Evolutionary conservation across 2,329 filamentous ascomycete genomes (phyloP).

Genomic region (Venturiaceae sp.): DNA sequence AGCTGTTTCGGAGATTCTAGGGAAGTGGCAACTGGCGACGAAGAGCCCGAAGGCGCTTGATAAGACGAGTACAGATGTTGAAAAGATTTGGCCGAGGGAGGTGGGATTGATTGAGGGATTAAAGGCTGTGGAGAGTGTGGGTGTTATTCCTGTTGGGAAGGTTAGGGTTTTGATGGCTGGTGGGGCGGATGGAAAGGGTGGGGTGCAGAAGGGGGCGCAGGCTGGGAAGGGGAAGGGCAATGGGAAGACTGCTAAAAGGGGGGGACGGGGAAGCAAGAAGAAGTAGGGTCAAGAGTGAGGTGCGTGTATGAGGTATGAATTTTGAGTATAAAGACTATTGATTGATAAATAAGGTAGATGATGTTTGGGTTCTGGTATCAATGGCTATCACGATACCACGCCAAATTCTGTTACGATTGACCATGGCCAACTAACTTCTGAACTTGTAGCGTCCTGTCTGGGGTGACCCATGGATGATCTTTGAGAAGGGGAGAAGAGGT

Average conservation of each 20-base stretch:
- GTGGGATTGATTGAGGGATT: constrained; percentile 73
- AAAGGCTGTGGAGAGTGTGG: constrained; percentile 74
- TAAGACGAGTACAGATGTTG: constrained; percentile 41
- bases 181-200: constrained; percentile 12
- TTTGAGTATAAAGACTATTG: no score
- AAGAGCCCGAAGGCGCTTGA: constrained; percentile 35
- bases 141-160: constrained; percentile 70
- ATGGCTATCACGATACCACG: no score
- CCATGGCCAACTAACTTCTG: no score
- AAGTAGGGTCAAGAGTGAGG: no score
- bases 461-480: no score
- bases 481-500: no score
- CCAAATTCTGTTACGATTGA: no score
- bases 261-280: constrained; percentile 4
- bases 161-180: constrained; percentile 69
- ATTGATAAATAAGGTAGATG: no score
- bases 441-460: no score
- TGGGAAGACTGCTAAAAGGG: background rate
- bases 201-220: constrained; percentile 22
- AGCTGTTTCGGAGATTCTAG: constrained; percentile 82
- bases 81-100: constrained; percentile 77
- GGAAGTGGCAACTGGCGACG: constrained; percentile 63
- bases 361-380: no score
- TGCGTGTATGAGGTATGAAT: no score
- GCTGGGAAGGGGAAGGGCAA: constrained; percentile 16